These are phyloP conservation scores for Calvatia gigantea DNA, from an alignment of 768 basidiomycete species.

Conservation along the genomic window DNA sequence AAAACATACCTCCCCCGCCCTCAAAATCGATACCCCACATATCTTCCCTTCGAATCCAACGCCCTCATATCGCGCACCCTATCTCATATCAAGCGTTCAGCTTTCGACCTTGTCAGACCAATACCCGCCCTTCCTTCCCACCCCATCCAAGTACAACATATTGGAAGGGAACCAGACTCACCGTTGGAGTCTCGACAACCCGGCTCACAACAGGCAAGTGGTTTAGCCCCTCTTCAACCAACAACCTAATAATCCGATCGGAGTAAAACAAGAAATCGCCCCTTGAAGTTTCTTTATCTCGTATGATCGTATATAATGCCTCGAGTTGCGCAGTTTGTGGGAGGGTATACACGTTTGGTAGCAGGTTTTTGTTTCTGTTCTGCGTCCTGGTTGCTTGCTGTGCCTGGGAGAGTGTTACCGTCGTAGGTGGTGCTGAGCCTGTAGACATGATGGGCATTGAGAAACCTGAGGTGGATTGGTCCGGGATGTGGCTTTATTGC, in stretches of 20 bases:
- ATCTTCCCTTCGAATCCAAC: conserved; percentile 97
- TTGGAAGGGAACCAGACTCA: conserved; percentile 32
- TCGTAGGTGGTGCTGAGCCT: neutral
- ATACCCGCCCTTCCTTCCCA: neutral
- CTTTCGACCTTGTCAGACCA: neutral
- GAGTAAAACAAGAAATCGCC: conserved; percentile 98
- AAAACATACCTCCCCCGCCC: conserved; percentile 79
- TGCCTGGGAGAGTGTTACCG: conserved; percentile 2
- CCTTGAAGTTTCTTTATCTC: conserved; percentile 81
- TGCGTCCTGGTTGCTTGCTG: conserved; percentile 26
- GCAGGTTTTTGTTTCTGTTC: conserved; percentile 43
- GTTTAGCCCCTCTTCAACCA: conserved; percentile 87
- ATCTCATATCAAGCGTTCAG: conserved; percentile 12
- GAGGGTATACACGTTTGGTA: conserved; percentile 84
- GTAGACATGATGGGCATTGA: neutral
- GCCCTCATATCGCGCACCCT: conserved; percentile 84
- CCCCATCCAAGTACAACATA: neutral
- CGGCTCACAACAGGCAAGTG: conserved; percentile 72
- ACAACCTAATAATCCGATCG: conserved; percentile 82
- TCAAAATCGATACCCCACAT: conserved; percentile 91
- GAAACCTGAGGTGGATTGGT: neutral
- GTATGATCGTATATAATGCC: conserved; percentile 91
- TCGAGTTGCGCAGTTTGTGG: conserved; percentile 92
- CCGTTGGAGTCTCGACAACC: conserved; percentile 81
- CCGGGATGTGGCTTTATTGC: neutral